A percentile compares a stretch with the other conserved stretches of the same genome.
Evolutionary conservation across 1,284 basidiomycete species (phyloP).

Genomic region (Apiotrichum akiyoshidainum): DNA sequence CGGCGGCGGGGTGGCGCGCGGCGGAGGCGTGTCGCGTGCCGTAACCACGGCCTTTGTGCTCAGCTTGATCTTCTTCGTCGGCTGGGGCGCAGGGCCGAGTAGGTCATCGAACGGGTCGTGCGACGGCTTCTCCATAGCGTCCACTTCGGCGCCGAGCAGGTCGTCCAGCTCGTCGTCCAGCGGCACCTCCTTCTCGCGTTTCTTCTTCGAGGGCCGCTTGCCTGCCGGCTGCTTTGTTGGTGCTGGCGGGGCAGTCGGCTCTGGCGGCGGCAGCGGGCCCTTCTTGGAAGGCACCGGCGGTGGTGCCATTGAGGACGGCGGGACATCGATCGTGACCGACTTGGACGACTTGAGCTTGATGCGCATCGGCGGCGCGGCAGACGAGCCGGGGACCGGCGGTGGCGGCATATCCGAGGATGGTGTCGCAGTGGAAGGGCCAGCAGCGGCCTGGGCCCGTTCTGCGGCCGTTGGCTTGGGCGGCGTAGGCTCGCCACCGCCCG

Average conservation of each 20-base stretch:
- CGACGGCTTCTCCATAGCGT: constrained; percentile 35
- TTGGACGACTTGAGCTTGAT: constrained; percentile 40
- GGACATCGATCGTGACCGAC: constrained; percentile 27
- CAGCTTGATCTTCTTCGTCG: constrained; percentile 38
- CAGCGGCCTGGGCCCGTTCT: neutral
- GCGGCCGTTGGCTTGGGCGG: neutral
- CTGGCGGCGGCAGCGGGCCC: neutral
- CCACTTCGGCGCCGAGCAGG: constrained; percentile 45
- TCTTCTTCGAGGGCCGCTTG: constrained; percentile 10
- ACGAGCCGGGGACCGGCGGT: constrained; percentile 13
- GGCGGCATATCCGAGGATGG: constrained; percentile 18
- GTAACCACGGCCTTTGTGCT: constrained; percentile 3
- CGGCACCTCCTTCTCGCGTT: constrained; percentile 13
- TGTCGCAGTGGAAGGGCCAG: neutral
- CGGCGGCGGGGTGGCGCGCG: neutral
- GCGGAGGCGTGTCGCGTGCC: neutral
- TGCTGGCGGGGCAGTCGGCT: constrained; percentile 45
- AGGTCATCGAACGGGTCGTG: constrained; percentile 30
- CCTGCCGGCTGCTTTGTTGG: constrained; percentile 24
- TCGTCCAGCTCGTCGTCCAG: constrained; percentile 34
- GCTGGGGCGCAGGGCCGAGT: constrained; percentile 24
- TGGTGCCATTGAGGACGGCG: constrained; percentile 39
- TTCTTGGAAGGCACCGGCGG: constrained; percentile 34
- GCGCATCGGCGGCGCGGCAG: constrained; percentile 16
- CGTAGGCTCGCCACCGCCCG: neutral